These are phyloP conservation scores for Agaricus blazei DNA, from an alignment of 768 basidiomycete genomes.

Conservation along the genomic window DNA sequence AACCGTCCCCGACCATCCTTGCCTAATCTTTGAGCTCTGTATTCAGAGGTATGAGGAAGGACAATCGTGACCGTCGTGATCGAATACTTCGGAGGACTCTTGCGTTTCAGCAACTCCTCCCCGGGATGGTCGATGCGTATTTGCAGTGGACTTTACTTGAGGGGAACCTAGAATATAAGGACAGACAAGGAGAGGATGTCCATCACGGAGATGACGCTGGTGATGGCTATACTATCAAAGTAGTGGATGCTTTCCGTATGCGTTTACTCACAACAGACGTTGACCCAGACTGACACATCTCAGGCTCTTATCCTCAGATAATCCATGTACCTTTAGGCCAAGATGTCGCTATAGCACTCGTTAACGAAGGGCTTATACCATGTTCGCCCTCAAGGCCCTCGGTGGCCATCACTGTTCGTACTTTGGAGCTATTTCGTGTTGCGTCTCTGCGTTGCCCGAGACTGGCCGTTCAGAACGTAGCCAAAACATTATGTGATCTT, in stretches of 20 bases:
- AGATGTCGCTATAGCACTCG: slow-evolving; percentile 12
- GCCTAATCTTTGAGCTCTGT: not conserved
- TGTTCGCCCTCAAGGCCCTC: slow-evolving; percentile 16
- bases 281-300: not conserved
- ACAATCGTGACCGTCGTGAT: too few relatives aligned
- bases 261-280: not conserved
- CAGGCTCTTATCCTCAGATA: not conserved
- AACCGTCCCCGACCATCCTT: too few relatives aligned
- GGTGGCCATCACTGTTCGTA: slow-evolving; percentile 15
- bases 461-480: slow-evolving; percentile 21
- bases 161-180: too few relatives aligned
- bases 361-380: slow-evolving; percentile 21
- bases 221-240: too few relatives aligned
- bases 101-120: too few relatives aligned
- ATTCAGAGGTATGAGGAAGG: not conserved
- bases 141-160: too few relatives aligned
- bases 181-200: too few relatives aligned
- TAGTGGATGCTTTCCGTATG: too few relatives aligned
- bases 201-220: too few relatives aligned
- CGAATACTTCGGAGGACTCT: too few relatives aligned
- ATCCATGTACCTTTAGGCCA: not conserved
- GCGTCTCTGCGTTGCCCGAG: slow-evolving; percentile 18
- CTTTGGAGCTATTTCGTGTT: slow-evolving; percentile 19
- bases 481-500: slow-evolving; percentile 23
- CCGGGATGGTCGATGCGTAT: too few relatives aligned